Percentiles rank a stretch among this genome's conserved stretches.
These are phyloP conservation scores for Backusella mclennaniae DNA, from an alignment of 192 early-diverging fungal species.

Conservation along the genomic window DNA sequence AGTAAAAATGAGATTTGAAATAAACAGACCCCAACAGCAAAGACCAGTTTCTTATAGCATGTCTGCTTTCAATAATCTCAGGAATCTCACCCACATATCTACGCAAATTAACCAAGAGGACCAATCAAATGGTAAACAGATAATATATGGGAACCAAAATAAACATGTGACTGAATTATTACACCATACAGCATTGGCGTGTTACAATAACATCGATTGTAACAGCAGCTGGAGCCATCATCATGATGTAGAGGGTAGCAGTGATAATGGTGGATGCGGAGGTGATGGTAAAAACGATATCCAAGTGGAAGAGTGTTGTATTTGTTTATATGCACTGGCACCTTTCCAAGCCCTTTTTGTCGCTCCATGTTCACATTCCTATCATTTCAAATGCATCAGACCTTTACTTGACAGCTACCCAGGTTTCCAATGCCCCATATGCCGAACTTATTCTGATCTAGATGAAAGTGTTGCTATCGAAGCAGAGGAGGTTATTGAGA, in stretches of 20 bases:
- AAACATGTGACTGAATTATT: constrained; percentile 5
- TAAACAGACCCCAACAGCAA: constrained; percentile 54
- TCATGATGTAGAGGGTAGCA: background rate
- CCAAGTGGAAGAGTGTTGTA: constrained; percentile 69
- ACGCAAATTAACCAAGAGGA: constrained; percentile 1
- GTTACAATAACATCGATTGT: background rate
- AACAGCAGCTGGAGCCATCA: background rate
- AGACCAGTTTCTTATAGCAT: constrained; percentile 51
- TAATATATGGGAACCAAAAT: constrained; percentile 7
- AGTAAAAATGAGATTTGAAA: constrained; percentile 72
- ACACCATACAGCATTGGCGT: background rate
- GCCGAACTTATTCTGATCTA: constrained; percentile 83
- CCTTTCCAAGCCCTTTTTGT: constrained; percentile 84
- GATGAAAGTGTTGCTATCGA: constrained; percentile 63
- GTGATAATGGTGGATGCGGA: background rate
- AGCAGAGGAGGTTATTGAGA: constrained; percentile 34
- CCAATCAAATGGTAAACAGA: constrained; percentile 4
- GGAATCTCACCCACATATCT: constrained; percentile 23
- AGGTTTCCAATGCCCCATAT: constrained; percentile 80
- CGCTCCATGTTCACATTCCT: constrained; percentile 83
- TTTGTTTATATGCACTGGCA: constrained; percentile 75
- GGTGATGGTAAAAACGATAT: constrained; percentile 1
- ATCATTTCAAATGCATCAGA: constrained; percentile 84
- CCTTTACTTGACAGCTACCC: constrained; percentile 62
- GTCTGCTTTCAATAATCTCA: constrained; percentile 37